A percentile compares a stretch with the other conserved stretches of the same genome.
phyloP scores from a whole-genome alignment of 176 grass and related monocot genomes.

The Rhipidocladum racemiflorum region DNA sequence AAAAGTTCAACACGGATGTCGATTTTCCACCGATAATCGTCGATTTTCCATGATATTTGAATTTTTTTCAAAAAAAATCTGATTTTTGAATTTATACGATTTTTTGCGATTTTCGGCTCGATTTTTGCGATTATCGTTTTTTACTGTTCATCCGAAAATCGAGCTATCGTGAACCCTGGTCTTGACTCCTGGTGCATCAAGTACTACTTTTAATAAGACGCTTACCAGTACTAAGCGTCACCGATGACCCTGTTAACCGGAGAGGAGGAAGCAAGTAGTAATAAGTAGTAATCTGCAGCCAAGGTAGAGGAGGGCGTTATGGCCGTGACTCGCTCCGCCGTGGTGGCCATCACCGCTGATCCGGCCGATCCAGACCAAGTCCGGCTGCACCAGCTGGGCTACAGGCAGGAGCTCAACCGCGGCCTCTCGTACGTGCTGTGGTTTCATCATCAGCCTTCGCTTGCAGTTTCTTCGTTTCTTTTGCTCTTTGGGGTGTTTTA shows the following conservation, averaged over 20 bases:
- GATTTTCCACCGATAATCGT: too few species aligned
- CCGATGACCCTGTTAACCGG: not conserved
- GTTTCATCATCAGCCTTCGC: not conserved
- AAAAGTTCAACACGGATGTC: too few species aligned
- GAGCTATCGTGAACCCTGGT: not conserved
- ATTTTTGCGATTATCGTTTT: fast-evolving
- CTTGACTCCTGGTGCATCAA: not conserved
- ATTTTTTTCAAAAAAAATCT: too few species aligned
- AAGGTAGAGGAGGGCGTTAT: not conserved
- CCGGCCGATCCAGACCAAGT: constrained; percentile 28
- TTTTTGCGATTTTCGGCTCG: too few species aligned
- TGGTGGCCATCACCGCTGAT: not conserved
- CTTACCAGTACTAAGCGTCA: not conserved
- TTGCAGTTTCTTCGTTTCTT: not conserved
- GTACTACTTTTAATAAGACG: not conserved
- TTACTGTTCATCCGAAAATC: fast-evolving
- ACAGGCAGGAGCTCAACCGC: constrained; percentile 79
- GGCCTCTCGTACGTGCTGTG: constrained; percentile 47
- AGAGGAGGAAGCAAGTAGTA: not conserved
- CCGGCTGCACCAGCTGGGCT: constrained; percentile 50
- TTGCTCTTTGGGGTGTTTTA: not conserved
- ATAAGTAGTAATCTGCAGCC: not conserved
- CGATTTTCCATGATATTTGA: too few species aligned
- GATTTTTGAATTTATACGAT: too few species aligned
- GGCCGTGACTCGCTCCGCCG: not conserved